phyloP scores from a whole-genome alignment of 2,329 filamentous ascomycete genomes.

The Beauveria varroae region DNA sequence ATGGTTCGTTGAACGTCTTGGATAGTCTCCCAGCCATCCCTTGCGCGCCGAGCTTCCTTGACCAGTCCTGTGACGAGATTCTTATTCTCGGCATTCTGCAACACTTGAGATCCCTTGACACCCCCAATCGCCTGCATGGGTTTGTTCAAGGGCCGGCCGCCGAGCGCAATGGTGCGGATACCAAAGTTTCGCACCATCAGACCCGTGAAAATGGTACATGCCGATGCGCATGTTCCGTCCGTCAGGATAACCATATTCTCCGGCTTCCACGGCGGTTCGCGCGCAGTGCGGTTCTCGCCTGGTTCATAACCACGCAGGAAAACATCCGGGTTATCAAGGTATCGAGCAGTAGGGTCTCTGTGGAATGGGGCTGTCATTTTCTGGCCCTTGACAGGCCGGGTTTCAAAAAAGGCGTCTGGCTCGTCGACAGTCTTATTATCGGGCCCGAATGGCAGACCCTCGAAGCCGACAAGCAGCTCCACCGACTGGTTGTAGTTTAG shows the following conservation, averaged over 20 bases:
- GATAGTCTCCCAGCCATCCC: not conserved
- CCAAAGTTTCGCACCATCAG: constrained; percentile 9
- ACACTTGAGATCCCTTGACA: constrained; percentile 42
- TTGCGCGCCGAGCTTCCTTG: not conserved
- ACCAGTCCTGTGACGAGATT: not conserved
- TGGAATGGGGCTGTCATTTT: not conserved
- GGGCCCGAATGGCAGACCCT: not conserved
- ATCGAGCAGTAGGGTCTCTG: not conserved
- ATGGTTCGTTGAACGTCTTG: not conserved
- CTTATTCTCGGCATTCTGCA: not conserved
- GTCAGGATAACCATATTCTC: constrained; percentile 18
- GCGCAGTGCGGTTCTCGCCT: not conserved
- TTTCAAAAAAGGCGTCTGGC: not conserved
- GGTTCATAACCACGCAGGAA: not conserved
- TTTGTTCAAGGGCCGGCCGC: constrained; percentile 46
- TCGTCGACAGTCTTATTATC: not conserved
- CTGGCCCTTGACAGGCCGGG: not conserved
- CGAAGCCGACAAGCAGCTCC: not conserved
- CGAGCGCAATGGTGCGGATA: constrained; percentile 43
- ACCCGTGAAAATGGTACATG: constrained; percentile 15
- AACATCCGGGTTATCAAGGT: not conserved
- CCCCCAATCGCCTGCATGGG: constrained; percentile 60
- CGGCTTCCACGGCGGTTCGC: not conserved
- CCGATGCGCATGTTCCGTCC: constrained; percentile 18
- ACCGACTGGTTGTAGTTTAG: not conserved